Percentiles rank a stretch among this genome's conserved stretches.
These are phyloP conservation scores for Tephrocybe sp. DNA, from an alignment of 768 basidiomycete species.

Conservation along the genomic window DNA sequence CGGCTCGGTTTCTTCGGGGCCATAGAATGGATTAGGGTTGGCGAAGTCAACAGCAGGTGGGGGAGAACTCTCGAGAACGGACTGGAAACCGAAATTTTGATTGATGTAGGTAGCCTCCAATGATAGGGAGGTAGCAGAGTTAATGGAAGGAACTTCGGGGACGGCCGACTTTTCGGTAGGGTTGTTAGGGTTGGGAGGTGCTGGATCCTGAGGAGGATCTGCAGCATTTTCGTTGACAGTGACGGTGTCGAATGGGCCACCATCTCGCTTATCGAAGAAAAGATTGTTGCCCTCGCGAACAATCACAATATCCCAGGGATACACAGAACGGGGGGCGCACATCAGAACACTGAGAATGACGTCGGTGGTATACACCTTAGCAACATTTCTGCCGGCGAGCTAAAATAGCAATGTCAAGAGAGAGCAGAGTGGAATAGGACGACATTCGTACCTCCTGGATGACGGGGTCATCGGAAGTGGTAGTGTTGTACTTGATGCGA, in stretches of 20 bases:
- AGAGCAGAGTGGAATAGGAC: conserved; percentile 3
- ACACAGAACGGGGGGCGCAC: conserved; percentile 93
- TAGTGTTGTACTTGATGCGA: conserved; percentile 95
- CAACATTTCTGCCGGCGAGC: conserved; percentile 80
- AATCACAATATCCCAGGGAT: conserved; percentile 99
- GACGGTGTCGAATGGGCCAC: conserved; percentile 94
- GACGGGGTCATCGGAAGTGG: conserved; percentile 96
- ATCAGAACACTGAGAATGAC: conserved; percentile 93
- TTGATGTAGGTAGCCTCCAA: conserved; percentile 99
- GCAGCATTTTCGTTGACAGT: conserved; percentile 99
- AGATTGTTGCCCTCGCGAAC: conserved; percentile 90
- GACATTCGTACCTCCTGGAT: conserved; percentile 71
- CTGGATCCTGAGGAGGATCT: conserved; percentile 86
- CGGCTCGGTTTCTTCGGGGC: conserved; percentile 90
- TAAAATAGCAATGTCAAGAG: conserved; percentile 28
- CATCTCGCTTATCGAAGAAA: conserved; percentile 97
- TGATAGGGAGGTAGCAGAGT: conserved; percentile 90
- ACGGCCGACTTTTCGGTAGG: conserved; percentile 60
- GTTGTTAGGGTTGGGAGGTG: conserved; percentile 77
- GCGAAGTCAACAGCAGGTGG: conserved; percentile 71
- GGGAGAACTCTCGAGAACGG: conserved; percentile 71
- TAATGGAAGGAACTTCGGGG: conserved; percentile 82
- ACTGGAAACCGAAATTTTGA: conserved; percentile 97
- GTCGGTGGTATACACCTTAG: conserved; percentile 92
- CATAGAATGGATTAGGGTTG: conserved; percentile 95